phyloP scores from a whole-genome alignment of 345 rosid species.

The Populus euphratica region DNA sequence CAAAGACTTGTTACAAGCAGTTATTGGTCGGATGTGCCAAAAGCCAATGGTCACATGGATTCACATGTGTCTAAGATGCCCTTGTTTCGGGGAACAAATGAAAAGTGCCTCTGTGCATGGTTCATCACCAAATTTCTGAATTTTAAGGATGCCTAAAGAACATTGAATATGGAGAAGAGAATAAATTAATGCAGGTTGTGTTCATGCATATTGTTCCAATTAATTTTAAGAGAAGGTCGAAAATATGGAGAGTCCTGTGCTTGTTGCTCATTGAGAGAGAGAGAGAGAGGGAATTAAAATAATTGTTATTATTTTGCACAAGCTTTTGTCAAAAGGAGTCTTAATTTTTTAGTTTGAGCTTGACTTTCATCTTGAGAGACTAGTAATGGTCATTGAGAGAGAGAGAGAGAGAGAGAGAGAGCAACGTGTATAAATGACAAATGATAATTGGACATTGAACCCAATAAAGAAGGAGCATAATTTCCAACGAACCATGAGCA shows the following conservation, averaged over 20 bases:
- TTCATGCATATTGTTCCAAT: too few relatives aligned
- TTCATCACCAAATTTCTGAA: neutral
- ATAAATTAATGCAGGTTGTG: too few relatives aligned
- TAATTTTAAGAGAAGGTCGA: too few relatives aligned
- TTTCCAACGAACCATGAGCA: conserved; percentile 20
- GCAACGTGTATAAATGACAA: neutral
- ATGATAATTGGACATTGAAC: neutral
- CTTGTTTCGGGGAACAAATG: conserved; percentile 46
- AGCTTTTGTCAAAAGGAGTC: too few relatives aligned
- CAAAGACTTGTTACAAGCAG: too few relatives aligned
- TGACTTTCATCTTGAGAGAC: neutral
- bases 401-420: neutral
- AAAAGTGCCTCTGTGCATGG: conserved; percentile 6
- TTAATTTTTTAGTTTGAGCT: too few relatives aligned
- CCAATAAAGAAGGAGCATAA: neutral
- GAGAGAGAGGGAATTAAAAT: too few relatives aligned
- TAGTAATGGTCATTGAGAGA: neutral
- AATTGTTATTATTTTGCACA: neutral
- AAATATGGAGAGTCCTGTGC: too few relatives aligned
- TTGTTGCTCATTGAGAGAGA: too few relatives aligned
- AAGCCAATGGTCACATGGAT: conserved; percentile 34
- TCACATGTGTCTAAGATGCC: conserved; percentile 46
- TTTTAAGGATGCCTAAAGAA: neutral
- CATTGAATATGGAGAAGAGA: too few relatives aligned
- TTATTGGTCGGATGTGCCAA: conserved; percentile 24